phyloP scores from a whole-genome alignment of 208 protist species.

The Trypanosoma platydactyli region DNA sequence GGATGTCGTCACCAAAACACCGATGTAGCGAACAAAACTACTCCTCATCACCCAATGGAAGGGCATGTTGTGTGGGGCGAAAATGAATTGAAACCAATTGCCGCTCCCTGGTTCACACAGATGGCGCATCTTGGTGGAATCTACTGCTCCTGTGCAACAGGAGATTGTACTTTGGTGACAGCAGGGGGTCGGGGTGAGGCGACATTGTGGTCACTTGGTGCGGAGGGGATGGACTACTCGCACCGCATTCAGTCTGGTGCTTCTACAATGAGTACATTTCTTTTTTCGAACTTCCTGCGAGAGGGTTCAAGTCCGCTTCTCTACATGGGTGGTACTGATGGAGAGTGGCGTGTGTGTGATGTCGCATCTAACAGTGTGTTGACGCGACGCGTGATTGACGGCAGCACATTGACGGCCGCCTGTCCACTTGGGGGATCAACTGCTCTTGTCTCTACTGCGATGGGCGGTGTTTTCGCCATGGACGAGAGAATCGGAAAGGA shows the following conservation, averaged over 20 bases:
- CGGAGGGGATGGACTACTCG: slow-evolving; percentile 15
- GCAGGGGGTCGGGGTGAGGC: slow-evolving; percentile 61
- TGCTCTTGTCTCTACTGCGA: slow-evolving; percentile 42
- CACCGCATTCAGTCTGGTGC: slow-evolving; percentile 25
- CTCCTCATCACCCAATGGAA: not conserved
- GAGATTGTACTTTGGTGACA: slow-evolving; percentile 41
- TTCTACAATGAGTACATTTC: slow-evolving; percentile 3
- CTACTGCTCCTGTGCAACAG: slow-evolving; percentile 35
- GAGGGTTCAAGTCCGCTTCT: slow-evolving; percentile 11
- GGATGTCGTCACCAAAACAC: not conserved
- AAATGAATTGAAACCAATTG: slow-evolving; percentile 39
- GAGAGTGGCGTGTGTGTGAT: slow-evolving; percentile 41
- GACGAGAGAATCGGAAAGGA: slow-evolving; percentile 22
- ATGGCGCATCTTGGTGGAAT: slow-evolving; percentile 51
- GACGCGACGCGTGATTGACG: slow-evolving; percentile 14
- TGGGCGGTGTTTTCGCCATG: slow-evolving; percentile 32
- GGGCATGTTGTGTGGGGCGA: slow-evolving; percentile 5
- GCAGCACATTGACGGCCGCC: slow-evolving; percentile 38
- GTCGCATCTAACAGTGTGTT: slow-evolving; percentile 34
- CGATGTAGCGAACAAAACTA: not conserved
- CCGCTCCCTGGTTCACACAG: slow-evolving; percentile 32
- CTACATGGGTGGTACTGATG: slow-evolving; percentile 54
- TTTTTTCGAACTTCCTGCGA: slow-evolving; percentile 22
- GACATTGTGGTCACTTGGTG: slow-evolving; percentile 47
- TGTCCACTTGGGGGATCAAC: slow-evolving; percentile 26